A percentile compares a stretch with the other conserved stretches of the same genome.
These are phyloP conservation scores for Carex pumila DNA, from an alignment of 176 grass and related monocot genomes.

Conservation along the genomic window DNA sequence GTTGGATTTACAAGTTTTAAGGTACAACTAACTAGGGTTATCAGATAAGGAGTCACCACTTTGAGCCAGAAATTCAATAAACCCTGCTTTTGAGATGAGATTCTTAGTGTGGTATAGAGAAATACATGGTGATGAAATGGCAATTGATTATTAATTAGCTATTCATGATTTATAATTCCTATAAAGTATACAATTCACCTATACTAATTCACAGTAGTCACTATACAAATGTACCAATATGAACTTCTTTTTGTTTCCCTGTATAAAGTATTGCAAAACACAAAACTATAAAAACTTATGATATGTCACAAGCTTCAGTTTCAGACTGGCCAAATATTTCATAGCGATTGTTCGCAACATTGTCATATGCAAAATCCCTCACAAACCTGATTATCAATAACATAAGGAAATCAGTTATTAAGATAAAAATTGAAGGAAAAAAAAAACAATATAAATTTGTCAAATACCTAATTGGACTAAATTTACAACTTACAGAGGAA, in stretches of 20 bases:
- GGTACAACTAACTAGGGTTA: not conserved
- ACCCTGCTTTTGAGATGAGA: not conserved
- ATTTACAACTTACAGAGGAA: conserved; percentile 53
- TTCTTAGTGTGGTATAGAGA: not conserved
- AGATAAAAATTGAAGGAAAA: not conserved
- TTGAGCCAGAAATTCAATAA: not conserved
- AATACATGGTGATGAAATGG: not conserved
- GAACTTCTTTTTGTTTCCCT: not conserved
- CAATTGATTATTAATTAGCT: not conserved
- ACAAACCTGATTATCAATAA: conserved; percentile 38
- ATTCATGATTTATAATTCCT: not conserved
- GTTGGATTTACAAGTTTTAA: not conserved
- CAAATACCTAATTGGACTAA: not conserved
- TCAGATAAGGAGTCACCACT: not conserved
- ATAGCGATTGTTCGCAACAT: conserved; percentile 72
- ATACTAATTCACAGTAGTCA: not conserved
- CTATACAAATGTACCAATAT: not conserved
- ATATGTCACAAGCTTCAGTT: conserved; percentile 73
- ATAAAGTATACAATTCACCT: not conserved
- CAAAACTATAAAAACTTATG: conserved; percentile 9
- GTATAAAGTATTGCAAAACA: not conserved
- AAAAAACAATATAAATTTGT: not conserved
- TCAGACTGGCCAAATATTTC: conserved; percentile 58
- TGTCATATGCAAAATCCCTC: conserved; percentile 84
- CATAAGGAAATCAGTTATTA: not conserved